These are phyloP conservation scores for Phialemonium atrogriseum DNA, from an alignment of 2,329 filamentous ascomycete genomes.

Conservation along the genomic window DNA sequence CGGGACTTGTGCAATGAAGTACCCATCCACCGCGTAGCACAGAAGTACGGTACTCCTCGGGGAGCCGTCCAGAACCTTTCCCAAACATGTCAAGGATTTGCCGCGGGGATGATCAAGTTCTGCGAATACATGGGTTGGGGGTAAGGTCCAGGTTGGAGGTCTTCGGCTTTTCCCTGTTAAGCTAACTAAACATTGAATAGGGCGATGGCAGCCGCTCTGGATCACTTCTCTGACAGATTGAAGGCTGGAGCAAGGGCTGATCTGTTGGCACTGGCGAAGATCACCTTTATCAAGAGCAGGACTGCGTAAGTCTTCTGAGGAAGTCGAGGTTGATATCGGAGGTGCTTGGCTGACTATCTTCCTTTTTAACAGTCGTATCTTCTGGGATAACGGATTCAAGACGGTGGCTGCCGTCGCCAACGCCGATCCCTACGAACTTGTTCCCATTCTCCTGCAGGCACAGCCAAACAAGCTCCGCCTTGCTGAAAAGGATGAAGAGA, in stretches of 20 bases:
- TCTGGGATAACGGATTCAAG: slow-evolving; percentile 70
- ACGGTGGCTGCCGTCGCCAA: slow-evolving; percentile 61
- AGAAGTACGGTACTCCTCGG: slow-evolving; percentile 62
- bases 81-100: slow-evolving; percentile 70
- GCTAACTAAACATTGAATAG: slow-evolving; percentile 27
- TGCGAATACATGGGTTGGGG: slow-evolving; percentile 71
- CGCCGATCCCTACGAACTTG: slow-evolving; percentile 57
- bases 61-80: slow-evolving; percentile 65
- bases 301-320: slow-evolving; percentile 50
- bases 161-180: neutral
- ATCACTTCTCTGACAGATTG: slow-evolving; percentile 68
- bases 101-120: slow-evolving; percentile 71
- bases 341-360: slow-evolving; percentile 1
- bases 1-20: slow-evolving; percentile 71
- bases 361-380: slow-evolving; percentile 37
- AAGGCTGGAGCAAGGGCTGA: slow-evolving; percentile 65
- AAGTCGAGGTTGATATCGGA: too few relatives aligned
- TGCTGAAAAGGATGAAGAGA: slow-evolving; percentile 47
- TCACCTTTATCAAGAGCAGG: slow-evolving; percentile 69
- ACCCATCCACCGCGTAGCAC: slow-evolving; percentile 60
- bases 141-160: too few relatives aligned
- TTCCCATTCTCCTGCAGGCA: slow-evolving; percentile 66
- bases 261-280: slow-evolving; percentile 60
- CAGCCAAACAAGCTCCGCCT: slow-evolving; percentile 57
- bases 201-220: slow-evolving; percentile 61